phyloP scores from a whole-genome alignment of 768 basidiomycete genomes.

The Mycena albidolilacea region DNA sequence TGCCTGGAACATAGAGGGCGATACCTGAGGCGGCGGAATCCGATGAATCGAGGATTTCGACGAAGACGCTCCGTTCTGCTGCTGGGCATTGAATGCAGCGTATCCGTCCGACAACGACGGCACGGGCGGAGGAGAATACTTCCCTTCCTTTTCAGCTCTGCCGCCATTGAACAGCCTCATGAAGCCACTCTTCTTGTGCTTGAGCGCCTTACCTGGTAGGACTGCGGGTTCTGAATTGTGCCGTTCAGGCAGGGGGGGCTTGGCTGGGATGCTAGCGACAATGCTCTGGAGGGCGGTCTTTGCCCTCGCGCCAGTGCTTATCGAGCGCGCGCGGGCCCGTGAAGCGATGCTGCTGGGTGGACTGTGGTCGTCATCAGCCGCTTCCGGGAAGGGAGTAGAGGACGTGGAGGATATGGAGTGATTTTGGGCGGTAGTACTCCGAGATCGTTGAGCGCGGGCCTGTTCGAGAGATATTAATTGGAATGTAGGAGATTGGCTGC shows the following conservation, averaged over 20 bases:
- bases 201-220: slow-evolving; percentile 62
- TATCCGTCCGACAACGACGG: slow-evolving; percentile 62
- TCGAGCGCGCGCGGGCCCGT: slow-evolving; percentile 69
- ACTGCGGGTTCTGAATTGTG: slow-evolving; percentile 57
- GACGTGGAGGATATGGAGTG: slow-evolving; percentile 46
- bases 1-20: slow-evolving; percentile 51
- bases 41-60: slow-evolving; percentile 53
- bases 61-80: slow-evolving; percentile 38
- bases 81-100: slow-evolving; percentile 48
- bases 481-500: slow-evolving; percentile 64
- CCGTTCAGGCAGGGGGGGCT: slow-evolving; percentile 56
- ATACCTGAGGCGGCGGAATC: slow-evolving; percentile 60
- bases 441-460: slow-evolving; percentile 79
- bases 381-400: slow-evolving; percentile 50
- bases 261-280: slow-evolving; percentile 53
- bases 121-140: slow-evolving; percentile 67
- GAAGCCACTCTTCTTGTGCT: slow-evolving; percentile 87
- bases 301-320: slow-evolving; percentile 71
- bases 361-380: slow-evolving; percentile 47
- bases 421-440: slow-evolving; percentile 61
- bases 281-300: slow-evolving; percentile 63
- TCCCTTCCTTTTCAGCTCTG: slow-evolving; percentile 65
- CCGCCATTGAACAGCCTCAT: slow-evolving; percentile 80
- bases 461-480: slow-evolving; percentile 84
- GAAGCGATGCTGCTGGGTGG: slow-evolving; percentile 40